Evolutionary conservation across 345 rosid species (phyloP).

Genomic region (Passiflora organensis): DNA sequence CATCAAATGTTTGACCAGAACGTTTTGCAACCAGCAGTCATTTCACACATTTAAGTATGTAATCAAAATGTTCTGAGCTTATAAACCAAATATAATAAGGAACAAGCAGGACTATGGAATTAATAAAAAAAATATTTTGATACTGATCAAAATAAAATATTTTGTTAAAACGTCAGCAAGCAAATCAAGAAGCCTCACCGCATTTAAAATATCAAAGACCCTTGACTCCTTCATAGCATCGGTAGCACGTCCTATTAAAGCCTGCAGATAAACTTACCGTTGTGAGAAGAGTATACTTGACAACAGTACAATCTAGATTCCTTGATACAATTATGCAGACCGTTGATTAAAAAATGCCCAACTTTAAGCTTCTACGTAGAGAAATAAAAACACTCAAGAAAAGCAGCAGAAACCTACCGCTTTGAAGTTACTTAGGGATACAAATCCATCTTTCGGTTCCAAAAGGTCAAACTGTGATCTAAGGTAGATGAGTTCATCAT

Average conservation of each 20-base stretch:
- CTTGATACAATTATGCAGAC: neutral
- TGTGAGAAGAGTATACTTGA: neutral
- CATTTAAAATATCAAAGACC: conserved; percentile 59
- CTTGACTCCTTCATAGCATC: conserved; percentile 79
- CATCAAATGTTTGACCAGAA: neutral
- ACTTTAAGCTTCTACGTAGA: neutral
- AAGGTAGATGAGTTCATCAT: conserved; percentile 65
- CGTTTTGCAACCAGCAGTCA: neutral
- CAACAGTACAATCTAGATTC: neutral
- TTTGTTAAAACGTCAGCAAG: neutral
- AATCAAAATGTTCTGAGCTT: neutral
- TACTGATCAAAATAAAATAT: neutral
- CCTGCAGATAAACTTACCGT: conserved; percentile 40
- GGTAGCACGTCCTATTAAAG: conserved; percentile 53
- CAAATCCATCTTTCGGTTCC: conserved; percentile 77
- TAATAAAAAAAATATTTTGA: neutral
- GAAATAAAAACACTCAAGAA: neutral
- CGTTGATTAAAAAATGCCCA: neutral
- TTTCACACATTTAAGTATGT: neutral
- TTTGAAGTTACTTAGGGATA: conserved; percentile 60
- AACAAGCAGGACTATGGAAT: neutral
- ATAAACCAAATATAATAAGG: neutral
- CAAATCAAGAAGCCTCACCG: conserved; percentile 33
- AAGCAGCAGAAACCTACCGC: conserved; percentile 40
- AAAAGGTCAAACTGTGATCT: conserved; percentile 65